Evolutionary conservation across 1,284 basidiomycete species (phyloP).

Genomic region (Austroboletus olivaceoglutinosus): DNA sequence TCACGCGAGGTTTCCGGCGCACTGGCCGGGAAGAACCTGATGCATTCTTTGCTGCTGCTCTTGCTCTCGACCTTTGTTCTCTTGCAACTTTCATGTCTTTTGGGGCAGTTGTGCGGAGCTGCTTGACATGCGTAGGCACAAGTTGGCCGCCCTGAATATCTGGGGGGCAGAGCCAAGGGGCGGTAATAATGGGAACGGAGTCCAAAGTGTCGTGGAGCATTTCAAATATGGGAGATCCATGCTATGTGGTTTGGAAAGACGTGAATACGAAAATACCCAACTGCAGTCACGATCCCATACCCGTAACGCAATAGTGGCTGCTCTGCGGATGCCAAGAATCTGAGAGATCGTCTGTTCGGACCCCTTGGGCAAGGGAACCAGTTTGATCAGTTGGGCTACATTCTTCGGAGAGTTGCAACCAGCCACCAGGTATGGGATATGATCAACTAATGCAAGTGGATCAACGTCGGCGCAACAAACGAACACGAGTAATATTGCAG

Average conservation of each 20-base stretch:
- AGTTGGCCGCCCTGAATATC: slow-evolving; percentile 28
- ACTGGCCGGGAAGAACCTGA: slow-evolving; percentile 9
- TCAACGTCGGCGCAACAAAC: slow-evolving; percentile 73
- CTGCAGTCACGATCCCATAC: slow-evolving; percentile 35
- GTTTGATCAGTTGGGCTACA: slow-evolving; percentile 40
- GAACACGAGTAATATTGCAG: slow-evolving; percentile 49
- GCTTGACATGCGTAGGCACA: slow-evolving; percentile 83
- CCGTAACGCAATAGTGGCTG: slow-evolving; percentile 64
- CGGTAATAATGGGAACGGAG: slow-evolving; percentile 50
- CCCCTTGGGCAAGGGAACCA: slow-evolving; percentile 71
- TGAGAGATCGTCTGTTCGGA: slow-evolving; percentile 67
- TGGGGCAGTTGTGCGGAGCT: slow-evolving; percentile 77
- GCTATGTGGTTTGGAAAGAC: slow-evolving; percentile 26
- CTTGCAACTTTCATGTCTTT: slow-evolving; percentile 76
- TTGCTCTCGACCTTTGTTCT: slow-evolving; percentile 55
- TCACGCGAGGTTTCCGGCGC: slow-evolving; percentile 24
- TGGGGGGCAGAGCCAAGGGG: slow-evolving; percentile 56
- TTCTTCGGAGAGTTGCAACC: slow-evolving; percentile 57
- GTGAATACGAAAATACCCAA: slow-evolving; percentile 6
- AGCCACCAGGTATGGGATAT: slow-evolving; percentile 72
- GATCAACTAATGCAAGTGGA: slow-evolving; percentile 66
- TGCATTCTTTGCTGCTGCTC: slow-evolving; percentile 41
- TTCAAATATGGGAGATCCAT: slow-evolving; percentile 38
- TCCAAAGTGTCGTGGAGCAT: slow-evolving; percentile 42
- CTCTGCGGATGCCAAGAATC: slow-evolving; percentile 64